Conservation (phyloP, 139 green algal species). For the Deuterostichococcus epilithicus region DNA sequence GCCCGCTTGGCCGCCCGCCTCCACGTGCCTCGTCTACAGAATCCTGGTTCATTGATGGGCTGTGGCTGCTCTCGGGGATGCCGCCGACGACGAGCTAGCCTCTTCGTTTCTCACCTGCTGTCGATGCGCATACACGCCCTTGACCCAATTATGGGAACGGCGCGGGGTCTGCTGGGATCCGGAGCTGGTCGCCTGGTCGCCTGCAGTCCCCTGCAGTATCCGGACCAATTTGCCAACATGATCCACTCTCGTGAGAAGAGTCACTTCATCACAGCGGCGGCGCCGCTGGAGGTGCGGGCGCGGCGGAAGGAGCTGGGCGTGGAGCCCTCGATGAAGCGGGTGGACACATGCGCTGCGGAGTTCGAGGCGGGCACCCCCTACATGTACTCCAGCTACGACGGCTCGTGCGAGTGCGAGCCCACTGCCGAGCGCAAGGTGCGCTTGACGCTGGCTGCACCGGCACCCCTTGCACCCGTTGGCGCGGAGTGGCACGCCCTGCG, state of each 20-base stretch:
- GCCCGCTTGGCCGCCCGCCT: too few relatives aligned
- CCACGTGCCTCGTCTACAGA: too few relatives aligned
- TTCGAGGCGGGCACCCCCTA: slow-evolving; percentile 98
- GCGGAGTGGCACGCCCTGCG: too few relatives aligned
- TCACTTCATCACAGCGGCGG: slow-evolving; percentile 31
- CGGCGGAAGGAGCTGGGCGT: slow-evolving; percentile 68
- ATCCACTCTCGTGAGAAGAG: background rate
- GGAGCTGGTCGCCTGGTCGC: too few relatives aligned
- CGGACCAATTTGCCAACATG: background rate
- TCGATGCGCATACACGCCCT: too few relatives aligned
- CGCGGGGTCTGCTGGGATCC: too few relatives aligned
- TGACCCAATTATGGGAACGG: too few relatives aligned
- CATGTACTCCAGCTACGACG: slow-evolving; percentile 93
- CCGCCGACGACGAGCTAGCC: too few relatives aligned
- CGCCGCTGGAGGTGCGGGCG: slow-evolving; percentile 52
- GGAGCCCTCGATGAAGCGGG: slow-evolving; percentile 85
- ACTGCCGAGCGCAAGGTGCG: slow-evolving; percentile 64
- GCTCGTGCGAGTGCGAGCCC: slow-evolving; percentile 74
- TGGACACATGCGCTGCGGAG: slow-evolving; percentile 99
- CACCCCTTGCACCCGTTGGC: background rate
- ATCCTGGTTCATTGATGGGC: too few relatives aligned
- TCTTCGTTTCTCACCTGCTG: too few relatives aligned
- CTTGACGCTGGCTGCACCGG: background rate
- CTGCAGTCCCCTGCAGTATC: background rate
- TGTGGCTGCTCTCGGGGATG: too few relatives aligned